phyloP scores from a whole-genome alignment of 441 rosid genomes.

The Raphanus hybrid region DNA sequence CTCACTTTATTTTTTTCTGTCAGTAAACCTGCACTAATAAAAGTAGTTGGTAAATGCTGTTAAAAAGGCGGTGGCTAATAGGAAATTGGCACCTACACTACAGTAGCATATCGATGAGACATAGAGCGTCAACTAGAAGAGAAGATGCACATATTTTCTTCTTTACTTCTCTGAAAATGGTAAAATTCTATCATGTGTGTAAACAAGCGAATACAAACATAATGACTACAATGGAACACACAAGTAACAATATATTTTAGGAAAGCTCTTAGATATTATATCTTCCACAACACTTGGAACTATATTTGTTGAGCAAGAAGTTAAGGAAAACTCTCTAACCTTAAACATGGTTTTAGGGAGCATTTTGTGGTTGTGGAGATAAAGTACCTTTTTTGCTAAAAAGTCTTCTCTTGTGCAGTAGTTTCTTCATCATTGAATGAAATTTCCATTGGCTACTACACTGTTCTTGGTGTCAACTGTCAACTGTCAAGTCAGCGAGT shows the following conservation, averaged over 20 bases:
- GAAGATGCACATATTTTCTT: constrained; percentile 26
- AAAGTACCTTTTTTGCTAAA: constrained; percentile 3
- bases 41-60: constrained; percentile 36
- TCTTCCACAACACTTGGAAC: neutral
- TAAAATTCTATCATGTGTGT: constrained; percentile 1
- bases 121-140: constrained; percentile 25
- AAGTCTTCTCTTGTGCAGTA: neutral
- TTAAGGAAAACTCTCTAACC: neutral
- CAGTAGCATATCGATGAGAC: constrained; percentile 23
- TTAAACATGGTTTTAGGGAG: neutral
- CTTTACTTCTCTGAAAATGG: constrained; percentile 24
- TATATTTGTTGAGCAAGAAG: neutral
- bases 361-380: constrained; percentile 1
- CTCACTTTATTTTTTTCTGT: neutral
- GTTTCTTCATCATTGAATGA: constrained; percentile 23
- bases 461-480: constrained; percentile 20
- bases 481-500: constrained; percentile 6
- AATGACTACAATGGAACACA: neutral
- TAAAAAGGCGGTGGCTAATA: constrained; percentile 36
- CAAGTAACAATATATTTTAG: constrained; percentile 17
- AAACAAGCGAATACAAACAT: constrained; percentile 21
- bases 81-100: constrained; percentile 7
- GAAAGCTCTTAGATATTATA: constrained; percentile 7
- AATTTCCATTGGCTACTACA: constrained; percentile 20
- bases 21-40: constrained; percentile 27